Evolutionary conservation across 768 basidiomycete species (phyloP).

Genomic region (Podaxis sp.): DNA sequence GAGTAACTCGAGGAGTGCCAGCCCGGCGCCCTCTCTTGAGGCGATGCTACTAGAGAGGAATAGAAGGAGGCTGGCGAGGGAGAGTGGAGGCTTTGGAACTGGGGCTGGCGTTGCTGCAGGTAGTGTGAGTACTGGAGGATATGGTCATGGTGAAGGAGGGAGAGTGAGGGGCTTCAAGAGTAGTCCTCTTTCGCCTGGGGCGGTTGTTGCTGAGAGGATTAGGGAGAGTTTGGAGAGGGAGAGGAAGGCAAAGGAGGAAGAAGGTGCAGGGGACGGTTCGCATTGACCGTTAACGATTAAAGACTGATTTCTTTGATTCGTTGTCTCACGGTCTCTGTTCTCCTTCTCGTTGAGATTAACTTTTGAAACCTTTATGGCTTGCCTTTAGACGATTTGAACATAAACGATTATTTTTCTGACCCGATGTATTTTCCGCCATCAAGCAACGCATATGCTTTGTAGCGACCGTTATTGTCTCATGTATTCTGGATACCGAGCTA

Average conservation of each 20-base stretch:
- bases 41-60: constrained; percentile 68
- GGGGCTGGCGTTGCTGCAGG: constrained; percentile 6
- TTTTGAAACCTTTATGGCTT: too few species aligned
- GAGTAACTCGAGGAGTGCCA: constrained; percentile 33
- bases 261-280: not conserved
- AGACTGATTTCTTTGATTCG: not conserved
- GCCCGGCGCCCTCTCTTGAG: constrained; percentile 62
- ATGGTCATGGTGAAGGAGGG: constrained; percentile 18
- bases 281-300: not conserved
- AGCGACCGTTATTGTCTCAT: too few species aligned
- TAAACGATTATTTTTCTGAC: too few species aligned
- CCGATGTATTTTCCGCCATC: too few species aligned
- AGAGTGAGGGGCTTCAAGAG: constrained; percentile 75
- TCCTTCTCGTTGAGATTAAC: too few species aligned
- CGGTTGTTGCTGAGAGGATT: constrained; percentile 3
- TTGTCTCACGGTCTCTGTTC: not conserved
- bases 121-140: not conserved
- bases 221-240: constrained; percentile 21
- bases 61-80: constrained; percentile 40
- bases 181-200: constrained; percentile 47
- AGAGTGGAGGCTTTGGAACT: not conserved
- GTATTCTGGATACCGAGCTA: too few species aligned
- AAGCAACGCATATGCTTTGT: too few species aligned
- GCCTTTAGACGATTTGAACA: too few species aligned
- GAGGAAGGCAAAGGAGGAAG: constrained; percentile 6